phyloP scores from a whole-genome alignment of 1,284 basidiomycete species.

The Trametes polyzona region DNA sequence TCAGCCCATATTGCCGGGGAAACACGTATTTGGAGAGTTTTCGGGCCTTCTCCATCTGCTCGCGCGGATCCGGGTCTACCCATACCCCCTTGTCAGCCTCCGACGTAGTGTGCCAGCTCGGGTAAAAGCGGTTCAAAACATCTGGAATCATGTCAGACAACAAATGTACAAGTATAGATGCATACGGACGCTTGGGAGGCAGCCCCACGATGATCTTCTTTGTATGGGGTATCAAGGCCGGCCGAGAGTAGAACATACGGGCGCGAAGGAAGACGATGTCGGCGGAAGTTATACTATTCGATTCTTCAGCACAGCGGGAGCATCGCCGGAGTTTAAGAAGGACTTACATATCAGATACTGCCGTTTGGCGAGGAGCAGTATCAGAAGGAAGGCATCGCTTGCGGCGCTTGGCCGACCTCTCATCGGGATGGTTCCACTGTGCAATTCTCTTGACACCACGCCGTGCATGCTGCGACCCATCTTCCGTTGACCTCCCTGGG shows the following conservation, averaged over 20 bases:
- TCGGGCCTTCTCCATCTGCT: conserved; percentile 54
- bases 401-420: conserved; percentile 21
- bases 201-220: conserved; percentile 62
- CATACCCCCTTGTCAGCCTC: conserved; percentile 31
- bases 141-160: conserved; percentile 46
- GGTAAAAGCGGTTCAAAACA: conserved; percentile 58
- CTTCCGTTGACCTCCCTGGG: neutral
- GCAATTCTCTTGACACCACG: conserved; percentile 20
- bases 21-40: conserved; percentile 85
- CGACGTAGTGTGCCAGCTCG: conserved; percentile 42
- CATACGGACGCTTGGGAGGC: conserved; percentile 62
- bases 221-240: conserved; percentile 50
- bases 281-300: conserved; percentile 41
- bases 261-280: conserved; percentile 61
- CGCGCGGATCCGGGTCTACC: conserved; percentile 46
- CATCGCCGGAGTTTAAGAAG: neutral
- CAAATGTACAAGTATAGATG: neutral
- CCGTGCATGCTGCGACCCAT: neutral
- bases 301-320: neutral
- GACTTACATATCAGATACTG: neutral
- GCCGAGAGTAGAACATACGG: conserved; percentile 71
- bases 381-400: neutral
- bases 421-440: conserved; percentile 11
- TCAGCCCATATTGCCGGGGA: conserved; percentile 73
- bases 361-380: no score